These are phyloP conservation scores for Blastomyces percursus DNA, from an alignment of 2,329 filamentous ascomycete genomes.

Conservation along the genomic window DNA sequence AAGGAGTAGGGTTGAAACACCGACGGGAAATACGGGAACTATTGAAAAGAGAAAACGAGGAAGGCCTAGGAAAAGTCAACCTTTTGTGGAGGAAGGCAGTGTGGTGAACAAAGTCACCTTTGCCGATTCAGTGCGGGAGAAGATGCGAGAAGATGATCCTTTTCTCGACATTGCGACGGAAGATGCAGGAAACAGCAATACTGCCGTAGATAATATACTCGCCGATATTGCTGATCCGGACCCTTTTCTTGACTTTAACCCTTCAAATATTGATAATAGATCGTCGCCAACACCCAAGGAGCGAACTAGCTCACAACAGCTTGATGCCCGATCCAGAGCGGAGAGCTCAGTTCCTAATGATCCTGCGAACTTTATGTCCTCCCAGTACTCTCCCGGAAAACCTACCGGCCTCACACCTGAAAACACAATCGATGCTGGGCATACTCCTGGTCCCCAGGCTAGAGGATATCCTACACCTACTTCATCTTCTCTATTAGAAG, in stretches of 20 bases:
- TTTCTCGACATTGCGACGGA: constrained; percentile 25
- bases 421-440: constrained; percentile 26
- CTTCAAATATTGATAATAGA: background rate
- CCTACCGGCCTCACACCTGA: constrained; percentile 21
- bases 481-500: constrained; percentile 30
- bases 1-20: constrained; percentile 12
- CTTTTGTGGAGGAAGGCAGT: constrained; percentile 11
- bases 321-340: background rate
- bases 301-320: background rate
- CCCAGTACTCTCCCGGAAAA: constrained; percentile 23
- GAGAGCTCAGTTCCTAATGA: background rate
- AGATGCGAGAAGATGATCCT: constrained; percentile 18
- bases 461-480: constrained; percentile 32
- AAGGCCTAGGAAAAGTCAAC: constrained; percentile 29
- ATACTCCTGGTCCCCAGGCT: constrained; percentile 22
- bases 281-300: background rate
- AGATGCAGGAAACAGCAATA: constrained; percentile 17
- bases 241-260: background rate
- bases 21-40: constrained; percentile 21
- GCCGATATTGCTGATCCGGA: background rate
- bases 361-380: constrained; percentile 22
- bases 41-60: constrained; percentile 28
- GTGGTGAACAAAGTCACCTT: constrained; percentile 4
- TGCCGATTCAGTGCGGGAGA: constrained; percentile 10
- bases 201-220: background rate